Base-by-base conservation (phyloP, 2,329 filamentous ascomycete genomes). In the Emmonsiellopsis sp. region DNA sequence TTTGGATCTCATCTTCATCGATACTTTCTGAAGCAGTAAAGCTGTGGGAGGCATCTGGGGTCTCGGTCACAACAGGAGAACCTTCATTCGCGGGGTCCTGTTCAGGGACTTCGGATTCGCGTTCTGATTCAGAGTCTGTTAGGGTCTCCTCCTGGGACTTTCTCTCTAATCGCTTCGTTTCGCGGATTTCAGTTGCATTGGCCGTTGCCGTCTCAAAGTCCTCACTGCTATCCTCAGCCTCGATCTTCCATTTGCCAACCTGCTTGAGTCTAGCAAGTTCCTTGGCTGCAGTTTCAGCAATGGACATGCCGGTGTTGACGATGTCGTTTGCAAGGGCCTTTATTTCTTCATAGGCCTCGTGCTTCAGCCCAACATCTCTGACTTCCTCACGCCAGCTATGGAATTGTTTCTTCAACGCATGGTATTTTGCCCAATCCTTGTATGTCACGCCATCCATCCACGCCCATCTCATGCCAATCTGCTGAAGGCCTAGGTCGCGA, bases 401-500 rank as follows among this genome's bases (percentile, higher is more conserved):
- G 51, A 96, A 87, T 10, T 87, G 85, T 52, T 80, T 82, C 73
- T 88, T 94, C 54, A 98, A 77, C 55, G 87, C 83, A 68, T 97
- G 90, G 65, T 95, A 98, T 68, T 92, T 93, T 55, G 86, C 83
- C 93, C 93, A 98, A 68, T 98, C 90, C 68, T 94, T 91, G 77
- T 98, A 96, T 1, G 92, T 95, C 56, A 98, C 82, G 34, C 89
- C 89, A 54, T 97, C 90, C 73, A 90, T 93, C 85, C 88, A 95
- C 10, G 92, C 90, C 91, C 93, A 98, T 55, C 74, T 79, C 83
- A 94, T 92, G 53, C 91, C 91, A 52, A 96, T 89, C 67, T 94
- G 88, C 66, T 95, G 88, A 36, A 96, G 78, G 5, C 90, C 88
- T 37, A 95, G 77, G 62, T 91, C 86, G 42, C 88, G 83, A 56